Conservation (phyloP, 1,284 basidiomycete genomes). For the Ustilago bromivora region DNA sequence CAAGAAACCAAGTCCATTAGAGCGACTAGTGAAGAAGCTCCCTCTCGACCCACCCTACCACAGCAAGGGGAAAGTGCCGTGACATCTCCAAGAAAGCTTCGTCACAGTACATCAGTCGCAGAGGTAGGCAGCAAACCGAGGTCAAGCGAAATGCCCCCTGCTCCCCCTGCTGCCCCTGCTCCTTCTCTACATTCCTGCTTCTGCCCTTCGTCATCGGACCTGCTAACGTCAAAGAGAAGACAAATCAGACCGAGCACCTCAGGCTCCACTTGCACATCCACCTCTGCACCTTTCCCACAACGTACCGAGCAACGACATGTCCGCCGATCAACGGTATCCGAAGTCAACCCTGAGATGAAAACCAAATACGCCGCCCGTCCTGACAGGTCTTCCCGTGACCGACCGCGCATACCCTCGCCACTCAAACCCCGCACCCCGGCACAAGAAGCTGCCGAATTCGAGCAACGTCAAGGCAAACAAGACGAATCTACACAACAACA, state of each 20-base stretch:
- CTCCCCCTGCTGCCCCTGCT: conserved; percentile 16
- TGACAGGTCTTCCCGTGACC: conserved; percentile 44
- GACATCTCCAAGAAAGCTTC: conserved; percentile 22
- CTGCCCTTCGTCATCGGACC: not conserved
- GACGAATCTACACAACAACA: conserved; percentile 21
- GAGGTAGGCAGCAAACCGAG: conserved; percentile 29
- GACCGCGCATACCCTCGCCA: conserved; percentile 44
- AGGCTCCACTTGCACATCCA: not conserved
- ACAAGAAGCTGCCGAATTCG: conserved; percentile 22
- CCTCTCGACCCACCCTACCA: conserved; percentile 3
- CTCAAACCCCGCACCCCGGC: conserved; percentile 35
- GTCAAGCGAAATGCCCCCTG: conserved; percentile 11
- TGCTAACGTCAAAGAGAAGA: not conserved
- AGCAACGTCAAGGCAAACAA: conserved; percentile 1
- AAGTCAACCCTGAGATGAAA: conserved; percentile 1
- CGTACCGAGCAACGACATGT: conserved; percentile 12
- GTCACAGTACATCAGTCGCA: conserved; percentile 31
- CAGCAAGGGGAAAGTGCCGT: not conserved
- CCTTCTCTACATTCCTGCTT: conserved; percentile 2
- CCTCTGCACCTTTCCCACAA: not conserved
- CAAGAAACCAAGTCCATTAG: conserved; percentile 11
- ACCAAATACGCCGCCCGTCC: conserved; percentile 18
- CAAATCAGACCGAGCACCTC: not conserved
- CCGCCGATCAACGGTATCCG: conserved; percentile 30
- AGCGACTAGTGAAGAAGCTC: conserved; percentile 44